Evolutionary conservation across 768 basidiomycete genomes (phyloP).

Genomic region (Hysterangium stoloniferum): DNA sequence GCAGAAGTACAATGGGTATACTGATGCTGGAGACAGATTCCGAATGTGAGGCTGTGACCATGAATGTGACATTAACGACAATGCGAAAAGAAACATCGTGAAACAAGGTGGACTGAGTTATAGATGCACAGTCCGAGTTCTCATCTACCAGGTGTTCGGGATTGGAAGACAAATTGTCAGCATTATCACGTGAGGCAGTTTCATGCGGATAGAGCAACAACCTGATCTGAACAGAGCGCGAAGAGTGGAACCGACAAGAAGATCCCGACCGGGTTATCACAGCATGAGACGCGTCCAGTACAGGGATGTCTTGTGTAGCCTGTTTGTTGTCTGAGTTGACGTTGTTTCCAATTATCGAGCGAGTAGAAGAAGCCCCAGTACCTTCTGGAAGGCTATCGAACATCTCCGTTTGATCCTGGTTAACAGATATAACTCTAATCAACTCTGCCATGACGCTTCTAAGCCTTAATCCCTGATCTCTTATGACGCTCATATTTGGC

Average conservation of each 20-base stretch:
- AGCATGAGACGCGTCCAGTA: not conserved
- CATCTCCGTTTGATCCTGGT: not conserved
- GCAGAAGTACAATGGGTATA: slow-evolving; percentile 65
- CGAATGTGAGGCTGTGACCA: slow-evolving; percentile 42
- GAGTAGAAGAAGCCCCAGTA: not conserved
- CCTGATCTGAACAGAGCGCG: slow-evolving; percentile 63
- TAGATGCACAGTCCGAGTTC: slow-evolving; percentile 62
- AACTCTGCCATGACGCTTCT: slow-evolving; percentile 79
- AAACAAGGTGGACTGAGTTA: slow-evolving; percentile 75
- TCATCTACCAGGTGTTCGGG: slow-evolving; percentile 40
- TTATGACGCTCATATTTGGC: slow-evolving; percentile 57
- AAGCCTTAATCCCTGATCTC: slow-evolving; percentile 63
- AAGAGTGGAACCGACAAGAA: slow-evolving; percentile 82
- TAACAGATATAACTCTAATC: slow-evolving; percentile 35
- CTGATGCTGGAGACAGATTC: slow-evolving; percentile 57
- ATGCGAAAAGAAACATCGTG: slow-evolving; percentile 79
- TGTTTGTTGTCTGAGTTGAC: slow-evolving; percentile 1
- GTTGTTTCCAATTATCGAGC: not conserved
- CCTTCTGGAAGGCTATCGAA: not conserved
- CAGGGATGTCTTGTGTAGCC: not conserved
- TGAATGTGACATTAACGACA: slow-evolving; percentile 67
- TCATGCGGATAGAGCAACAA: slow-evolving; percentile 55
- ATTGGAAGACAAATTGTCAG: slow-evolving; percentile 31
- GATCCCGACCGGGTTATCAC: slow-evolving; percentile 81
- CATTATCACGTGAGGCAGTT: slow-evolving; percentile 38